Percentiles rank a stretch among this genome's conserved stretches.
phyloP scores from a whole-genome alignment of 495 filamentous ascomycete genomes.

The Recurvomyces mirabilis region DNA sequence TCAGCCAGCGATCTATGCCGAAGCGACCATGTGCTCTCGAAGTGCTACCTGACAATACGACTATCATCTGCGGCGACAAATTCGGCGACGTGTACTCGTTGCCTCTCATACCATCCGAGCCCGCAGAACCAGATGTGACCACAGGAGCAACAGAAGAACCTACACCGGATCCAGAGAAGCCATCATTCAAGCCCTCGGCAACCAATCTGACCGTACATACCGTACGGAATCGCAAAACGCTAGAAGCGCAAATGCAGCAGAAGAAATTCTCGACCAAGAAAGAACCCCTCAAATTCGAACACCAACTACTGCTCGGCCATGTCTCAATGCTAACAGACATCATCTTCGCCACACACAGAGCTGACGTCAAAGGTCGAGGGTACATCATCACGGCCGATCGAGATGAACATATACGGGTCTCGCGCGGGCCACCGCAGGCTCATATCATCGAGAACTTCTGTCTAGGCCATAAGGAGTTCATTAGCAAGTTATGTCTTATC shows the following conservation, averaged over 20 bases:
- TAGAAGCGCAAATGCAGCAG: conserved; percentile 58
- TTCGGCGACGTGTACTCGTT: conserved; percentile 91
- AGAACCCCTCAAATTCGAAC: conserved; percentile 48
- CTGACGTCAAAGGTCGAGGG: conserved; percentile 28
- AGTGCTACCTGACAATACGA: conserved; percentile 53
- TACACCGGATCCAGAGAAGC: conserved; percentile 4
- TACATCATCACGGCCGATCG: conserved; percentile 86
- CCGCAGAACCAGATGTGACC: conserved; percentile 19
- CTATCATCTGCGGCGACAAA: conserved; percentile 77
- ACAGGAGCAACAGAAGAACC: conserved; percentile 9
- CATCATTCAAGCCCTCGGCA: conserved; percentile 45
- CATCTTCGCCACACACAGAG: conserved; percentile 34
- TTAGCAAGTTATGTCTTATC: conserved; percentile 57
- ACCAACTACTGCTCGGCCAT: conserved; percentile 73
- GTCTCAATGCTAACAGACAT: conserved; percentile 86
- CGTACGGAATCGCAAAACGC: conserved; percentile 58
- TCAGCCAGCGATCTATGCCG: conserved; percentile 77
- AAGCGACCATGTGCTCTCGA: conserved; percentile 71
- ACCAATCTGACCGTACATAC: conserved; percentile 74
- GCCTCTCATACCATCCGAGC: conserved; percentile 51
- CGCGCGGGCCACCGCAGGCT: conserved; percentile 67
- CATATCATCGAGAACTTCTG: conserved; percentile 85
- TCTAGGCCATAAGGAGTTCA: conserved; percentile 72
- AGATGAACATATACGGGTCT: conserved; percentile 94
- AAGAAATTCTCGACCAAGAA: conserved; percentile 35